Conservation (phyloP, 2,329 filamentous ascomycete species). For the Penicillium sp. region DNA sequence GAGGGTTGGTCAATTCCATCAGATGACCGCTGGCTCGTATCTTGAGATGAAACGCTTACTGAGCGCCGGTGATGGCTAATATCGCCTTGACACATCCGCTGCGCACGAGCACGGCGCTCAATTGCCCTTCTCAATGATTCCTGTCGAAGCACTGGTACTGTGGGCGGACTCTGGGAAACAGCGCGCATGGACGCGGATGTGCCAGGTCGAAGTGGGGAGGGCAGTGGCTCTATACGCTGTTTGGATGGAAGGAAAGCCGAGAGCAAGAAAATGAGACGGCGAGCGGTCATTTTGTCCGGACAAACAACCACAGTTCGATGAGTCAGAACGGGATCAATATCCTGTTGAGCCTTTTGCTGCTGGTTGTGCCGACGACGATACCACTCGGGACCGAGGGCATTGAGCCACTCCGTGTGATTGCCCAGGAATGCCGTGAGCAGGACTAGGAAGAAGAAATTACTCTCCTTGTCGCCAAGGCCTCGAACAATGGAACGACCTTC, state of each 20-base stretch:
- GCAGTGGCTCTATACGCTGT: conserved; percentile 39
- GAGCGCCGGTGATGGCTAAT: conserved; percentile 37
- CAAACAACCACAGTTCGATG: conserved; percentile 60
- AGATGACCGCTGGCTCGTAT: conserved; percentile 36
- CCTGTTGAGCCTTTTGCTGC: conserved; percentile 50
- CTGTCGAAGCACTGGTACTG: conserved; percentile 50
- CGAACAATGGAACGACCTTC: conserved; percentile 60
- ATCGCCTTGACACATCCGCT: conserved; percentile 41
- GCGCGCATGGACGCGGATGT: conserved; percentile 49
- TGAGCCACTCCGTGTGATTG: conserved; percentile 62
- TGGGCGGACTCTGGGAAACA: conserved; percentile 56
- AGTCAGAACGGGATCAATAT: conserved; percentile 49
- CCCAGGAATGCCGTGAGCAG: conserved; percentile 61
- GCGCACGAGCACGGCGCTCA: conserved; percentile 51
- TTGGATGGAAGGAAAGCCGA: conserved; percentile 58
- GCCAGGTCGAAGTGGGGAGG: conserved; percentile 41
- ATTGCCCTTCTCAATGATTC: conserved; percentile 56
- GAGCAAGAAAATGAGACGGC: conserved; percentile 58
- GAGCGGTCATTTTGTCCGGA: conserved; percentile 59
- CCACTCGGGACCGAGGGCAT: conserved; percentile 54
- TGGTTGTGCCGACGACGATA: conserved; percentile 54
- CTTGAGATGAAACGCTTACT: conserved; percentile 47
- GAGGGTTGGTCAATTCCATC: conserved; percentile 34
- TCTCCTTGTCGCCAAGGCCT: conserved; percentile 55
- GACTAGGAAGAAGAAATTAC: conserved; percentile 61